Conservation (phyloP, 1,139 yeast genomes). For the Groenewaldozyma auringiensis region DNA sequence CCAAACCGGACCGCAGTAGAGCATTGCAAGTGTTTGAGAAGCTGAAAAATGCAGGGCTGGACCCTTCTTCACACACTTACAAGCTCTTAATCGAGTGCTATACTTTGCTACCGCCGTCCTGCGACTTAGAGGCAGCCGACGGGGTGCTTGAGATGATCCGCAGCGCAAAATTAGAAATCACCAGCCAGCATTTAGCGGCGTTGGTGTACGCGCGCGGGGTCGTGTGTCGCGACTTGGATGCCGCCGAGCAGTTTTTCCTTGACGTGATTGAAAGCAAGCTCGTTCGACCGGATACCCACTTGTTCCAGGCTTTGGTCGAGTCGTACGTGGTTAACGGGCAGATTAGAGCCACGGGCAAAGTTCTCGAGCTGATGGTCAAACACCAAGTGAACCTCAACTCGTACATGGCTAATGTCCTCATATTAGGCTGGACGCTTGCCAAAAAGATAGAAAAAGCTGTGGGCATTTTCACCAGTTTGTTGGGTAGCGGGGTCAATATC, state of each 20-base stretch:
- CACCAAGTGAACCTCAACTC: slow-evolving; percentile 31
- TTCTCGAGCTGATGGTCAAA: slow-evolving; percentile 32
- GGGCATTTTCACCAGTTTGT: slow-evolving; percentile 28
- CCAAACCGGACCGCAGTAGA: slow-evolving; percentile 28
- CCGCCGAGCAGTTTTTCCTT: slow-evolving; percentile 32
- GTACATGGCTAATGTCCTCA: slow-evolving; percentile 32
- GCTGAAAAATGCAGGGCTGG: slow-evolving; percentile 24
- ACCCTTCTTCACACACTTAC: slow-evolving; percentile 35
- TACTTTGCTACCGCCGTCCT: slow-evolving; percentile 28
- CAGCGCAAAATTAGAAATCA: slow-evolving; percentile 23
- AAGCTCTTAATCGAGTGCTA: slow-evolving; percentile 35
- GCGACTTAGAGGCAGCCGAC: slow-evolving; percentile 34
- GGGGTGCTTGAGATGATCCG: slow-evolving; percentile 29
- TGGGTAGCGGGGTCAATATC: slow-evolving; percentile 21
- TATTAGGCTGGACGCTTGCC: slow-evolving; percentile 33
- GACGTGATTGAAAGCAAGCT: slow-evolving; percentile 24
- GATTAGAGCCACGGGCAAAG: slow-evolving; percentile 26
- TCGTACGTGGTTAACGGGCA: slow-evolving; percentile 31
- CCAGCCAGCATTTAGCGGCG: slow-evolving; percentile 35
- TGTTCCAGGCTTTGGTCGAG: slow-evolving; percentile 36
- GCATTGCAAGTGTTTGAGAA: slow-evolving; percentile 30
- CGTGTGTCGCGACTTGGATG: slow-evolving; percentile 26
- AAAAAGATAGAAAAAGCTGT: slow-evolving; percentile 22
- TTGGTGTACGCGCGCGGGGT: slow-evolving; percentile 37
- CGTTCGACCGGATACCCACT: slow-evolving; percentile 31